phyloP scores from a whole-genome alignment of 2,329 filamentous ascomycete genomes.

The Talaromyces amestolkiae region DNA sequence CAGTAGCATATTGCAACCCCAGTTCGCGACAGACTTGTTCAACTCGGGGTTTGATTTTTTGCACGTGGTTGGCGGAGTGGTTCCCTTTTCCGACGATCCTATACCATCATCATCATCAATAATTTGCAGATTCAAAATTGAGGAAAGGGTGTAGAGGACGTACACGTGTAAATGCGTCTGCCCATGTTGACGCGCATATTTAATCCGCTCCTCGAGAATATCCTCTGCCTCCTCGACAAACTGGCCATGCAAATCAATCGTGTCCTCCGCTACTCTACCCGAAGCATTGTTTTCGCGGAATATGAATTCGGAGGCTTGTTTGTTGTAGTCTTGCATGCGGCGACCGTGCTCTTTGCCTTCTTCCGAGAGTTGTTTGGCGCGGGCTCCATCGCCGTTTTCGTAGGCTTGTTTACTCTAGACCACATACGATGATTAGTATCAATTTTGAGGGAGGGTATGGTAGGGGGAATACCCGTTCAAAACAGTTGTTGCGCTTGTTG shows the following conservation, averaged over 20 bases:
- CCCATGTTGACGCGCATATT: conserved; percentile 68
- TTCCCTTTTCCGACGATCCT: conserved; percentile 92
- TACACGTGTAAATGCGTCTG: conserved; percentile 82
- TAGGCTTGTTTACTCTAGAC: conserved; percentile 72
- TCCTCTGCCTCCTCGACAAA: conserved; percentile 93
- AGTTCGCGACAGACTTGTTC: conserved; percentile 82
- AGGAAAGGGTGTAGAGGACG: conserved; percentile 24
- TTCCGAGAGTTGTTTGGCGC: conserved; percentile 79
- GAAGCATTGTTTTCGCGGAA: conserved; percentile 90
- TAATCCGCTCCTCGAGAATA: conserved; percentile 82
- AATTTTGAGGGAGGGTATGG: not conserved
- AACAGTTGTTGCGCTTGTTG: conserved; percentile 72
- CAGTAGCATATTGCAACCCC: conserved; percentile 77
- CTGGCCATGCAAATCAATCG: conserved; percentile 90
- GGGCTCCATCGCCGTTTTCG: conserved; percentile 73
- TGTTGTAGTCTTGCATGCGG: conserved; percentile 84
- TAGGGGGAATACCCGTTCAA: conserved; percentile 59
- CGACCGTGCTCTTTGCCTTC: conserved; percentile 81
- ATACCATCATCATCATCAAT: not conserved
- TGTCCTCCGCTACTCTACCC: conserved; percentile 72
- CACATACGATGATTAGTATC: not conserved
- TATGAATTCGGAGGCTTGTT: conserved; percentile 87
- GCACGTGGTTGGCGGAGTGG: conserved; percentile 75
- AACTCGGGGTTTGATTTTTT: conserved; percentile 94
- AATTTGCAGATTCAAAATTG: not conserved